Base-by-base conservation (phyloP, 1,139 yeast genomes). In the Kodamaea fungicola region DNA sequence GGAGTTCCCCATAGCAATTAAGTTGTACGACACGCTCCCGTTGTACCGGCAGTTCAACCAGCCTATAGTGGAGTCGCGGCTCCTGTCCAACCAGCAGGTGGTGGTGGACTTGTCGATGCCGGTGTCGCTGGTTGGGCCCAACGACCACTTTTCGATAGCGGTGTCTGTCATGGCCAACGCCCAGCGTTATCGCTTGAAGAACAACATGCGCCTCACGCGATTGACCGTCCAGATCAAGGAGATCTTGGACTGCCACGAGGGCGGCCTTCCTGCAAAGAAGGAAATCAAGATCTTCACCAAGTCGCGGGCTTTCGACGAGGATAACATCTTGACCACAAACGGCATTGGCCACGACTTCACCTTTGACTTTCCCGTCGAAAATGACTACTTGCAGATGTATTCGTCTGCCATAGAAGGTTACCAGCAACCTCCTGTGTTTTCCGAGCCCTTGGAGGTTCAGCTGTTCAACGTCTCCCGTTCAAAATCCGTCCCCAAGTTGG, bases 31-130 rank as follows among this genome's bases (percentile, higher is more conserved):
- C 49, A 64, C 77, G 2, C 59, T 76, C 26, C 82, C 82, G 2
- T 52, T 76, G 6, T 76, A 75, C 46, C 57, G 80, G 22, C 80
- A 76, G 50, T 68, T 71, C 58, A 62, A 74, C 54, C 71, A 80
- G 55, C 74, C 83, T 12, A 56, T 67, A 26, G 49, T 64, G 39
- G 69, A 71, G 42, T 50, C 60, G 28, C 49, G 56, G 7, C 61
- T 61, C 4, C 64, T 77, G 1, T 48, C 55, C 9, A 78, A 75
- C 45, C 61, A 64, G 13, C 70, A 68, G 42, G 61, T 72, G 4
- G 48, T 71, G 32, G 59, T 66, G 6, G 77, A 75, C 27, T 54
- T 71, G 30, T 54, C 67, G 3, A 44, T 76, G 22, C 75, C 79
- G 0, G 59, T 61, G 3, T 58, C 72, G 3, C 65, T 78, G n/a